phyloP scores from a whole-genome alignment of 2,329 filamentous ascomycete genomes.

The Alternaria postmessia region DNA sequence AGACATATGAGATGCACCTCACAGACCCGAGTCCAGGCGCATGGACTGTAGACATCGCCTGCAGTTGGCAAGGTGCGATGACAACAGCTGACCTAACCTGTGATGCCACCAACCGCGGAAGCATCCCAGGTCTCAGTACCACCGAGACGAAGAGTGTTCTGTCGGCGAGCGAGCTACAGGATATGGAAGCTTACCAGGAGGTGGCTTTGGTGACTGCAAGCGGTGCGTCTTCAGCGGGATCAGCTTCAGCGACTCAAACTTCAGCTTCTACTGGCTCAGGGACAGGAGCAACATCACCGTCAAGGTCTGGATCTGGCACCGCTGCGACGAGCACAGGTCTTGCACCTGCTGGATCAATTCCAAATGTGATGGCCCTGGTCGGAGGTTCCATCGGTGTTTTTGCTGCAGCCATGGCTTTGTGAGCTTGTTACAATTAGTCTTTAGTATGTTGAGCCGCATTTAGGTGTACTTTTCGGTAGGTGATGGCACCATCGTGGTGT shows the following conservation, averaged over 20 bases:
- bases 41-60: constrained; percentile 30
- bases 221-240: constrained; percentile 9
- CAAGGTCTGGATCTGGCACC: constrained; percentile 20
- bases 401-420: constrained; percentile 36
- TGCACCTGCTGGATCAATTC: constrained; percentile 28
- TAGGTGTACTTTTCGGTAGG: background rate
- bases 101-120: constrained; percentile 23
- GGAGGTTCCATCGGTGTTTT: constrained; percentile 35
- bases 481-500: background rate
- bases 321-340: constrained; percentile 23
- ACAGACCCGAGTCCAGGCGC: constrained; percentile 29
- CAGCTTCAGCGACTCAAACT: constrained; percentile 10
- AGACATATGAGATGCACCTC: constrained; percentile 29
- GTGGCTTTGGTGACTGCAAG: constrained; percentile 25
- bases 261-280: background rate
- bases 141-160: constrained; percentile 4
- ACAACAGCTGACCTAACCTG: constrained; percentile 36
- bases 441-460: background rate
- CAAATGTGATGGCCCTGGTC: constrained; percentile 30
- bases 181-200: constrained; percentile 12
- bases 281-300: constrained; percentile 14
- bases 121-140: background rate
- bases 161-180: constrained; percentile 19
- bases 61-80: constrained; percentile 32
- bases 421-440: background rate